These are phyloP conservation scores for Xanthoceras sorbifolium DNA, from an alignment of 345 rosid species.

Conservation along the genomic window DNA sequence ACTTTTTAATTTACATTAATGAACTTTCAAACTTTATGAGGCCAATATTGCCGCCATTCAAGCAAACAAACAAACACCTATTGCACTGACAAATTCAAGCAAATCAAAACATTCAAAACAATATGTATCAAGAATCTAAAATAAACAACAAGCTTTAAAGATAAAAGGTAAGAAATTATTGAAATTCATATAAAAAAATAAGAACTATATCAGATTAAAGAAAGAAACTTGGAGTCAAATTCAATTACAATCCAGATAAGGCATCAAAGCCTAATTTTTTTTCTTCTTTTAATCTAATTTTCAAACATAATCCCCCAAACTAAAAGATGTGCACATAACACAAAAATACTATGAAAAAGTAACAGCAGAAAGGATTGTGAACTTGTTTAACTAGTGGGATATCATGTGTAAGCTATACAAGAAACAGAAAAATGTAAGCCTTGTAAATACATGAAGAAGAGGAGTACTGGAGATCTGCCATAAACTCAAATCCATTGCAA, in stretches of 20 bases:
- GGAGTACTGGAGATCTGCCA: neutral
- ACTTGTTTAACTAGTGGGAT: neutral
- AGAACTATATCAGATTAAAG: neutral
- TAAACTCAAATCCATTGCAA: neutral
- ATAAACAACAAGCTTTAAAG: neutral
- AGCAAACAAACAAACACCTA: slow-evolving; percentile 30
- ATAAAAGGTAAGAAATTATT: neutral
- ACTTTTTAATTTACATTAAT: no score
- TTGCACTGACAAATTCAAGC: slow-evolving; percentile 1
- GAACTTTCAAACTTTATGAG: no score
- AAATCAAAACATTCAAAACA: neutral
- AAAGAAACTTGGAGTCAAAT: neutral
- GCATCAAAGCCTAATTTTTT: neutral
- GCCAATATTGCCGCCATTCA: slow-evolving; percentile 78
- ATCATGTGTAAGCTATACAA: neutral
- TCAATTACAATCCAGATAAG: neutral
- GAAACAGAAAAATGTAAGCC: neutral
- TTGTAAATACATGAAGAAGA: neutral
- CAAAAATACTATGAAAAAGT: neutral
- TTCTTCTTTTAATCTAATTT: neutral
- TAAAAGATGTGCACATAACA: neutral
- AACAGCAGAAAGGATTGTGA: neutral
- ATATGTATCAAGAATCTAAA: neutral
- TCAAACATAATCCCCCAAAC: neutral
- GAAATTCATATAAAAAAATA: neutral